These are phyloP conservation scores for Caryopteris hybrid DNA, from an alignment of 305 asterid species.

Conservation along the genomic window DNA sequence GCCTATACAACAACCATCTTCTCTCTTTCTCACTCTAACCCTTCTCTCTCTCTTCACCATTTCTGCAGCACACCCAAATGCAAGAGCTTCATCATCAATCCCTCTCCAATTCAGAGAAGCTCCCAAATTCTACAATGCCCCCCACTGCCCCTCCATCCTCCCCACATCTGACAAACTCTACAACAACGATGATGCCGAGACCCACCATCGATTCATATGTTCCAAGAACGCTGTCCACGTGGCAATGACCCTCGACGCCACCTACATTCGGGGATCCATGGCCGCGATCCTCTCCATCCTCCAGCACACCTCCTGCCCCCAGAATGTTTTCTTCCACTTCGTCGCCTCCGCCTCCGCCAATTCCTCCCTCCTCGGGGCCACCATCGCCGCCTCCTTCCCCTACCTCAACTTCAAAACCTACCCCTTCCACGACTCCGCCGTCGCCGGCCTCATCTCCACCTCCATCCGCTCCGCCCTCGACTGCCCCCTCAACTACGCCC, in stretches of 20 bases:
- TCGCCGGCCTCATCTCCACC: conserved; percentile 75
- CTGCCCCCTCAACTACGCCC: conserved; percentile 85
- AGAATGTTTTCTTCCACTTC: conserved; percentile 63
- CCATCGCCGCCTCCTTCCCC: conserved; percentile 64
- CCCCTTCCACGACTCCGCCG: conserved; percentile 46
- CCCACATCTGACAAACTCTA: background rate
- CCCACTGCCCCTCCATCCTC: conserved; percentile 43
- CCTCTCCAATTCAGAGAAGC: conserved; percentile 69
- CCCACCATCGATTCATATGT: conserved; percentile 25
- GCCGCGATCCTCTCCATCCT: conserved; percentile 81
- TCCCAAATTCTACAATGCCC: conserved; percentile 79
- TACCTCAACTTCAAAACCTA: conserved; percentile 62
- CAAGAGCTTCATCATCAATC: too few relatives aligned
- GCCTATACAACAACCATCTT: too few relatives aligned
- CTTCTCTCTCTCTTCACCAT: conserved; percentile 12
- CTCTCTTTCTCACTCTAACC: conserved; percentile 21
- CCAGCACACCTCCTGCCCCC: conserved; percentile 86
- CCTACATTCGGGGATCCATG: conserved; percentile 88
- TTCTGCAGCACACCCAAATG: conserved; percentile 7
- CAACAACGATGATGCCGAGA: background rate
- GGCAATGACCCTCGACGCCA: conserved; percentile 84
- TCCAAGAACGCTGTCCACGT: conserved; percentile 56
- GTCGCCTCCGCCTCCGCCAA: conserved; percentile 62
- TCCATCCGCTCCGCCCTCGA: conserved; percentile 93
- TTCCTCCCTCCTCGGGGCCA: conserved; percentile 39